Conservation (phyloP, 768 basidiomycete genomes). For the Russula lepida region DNA sequence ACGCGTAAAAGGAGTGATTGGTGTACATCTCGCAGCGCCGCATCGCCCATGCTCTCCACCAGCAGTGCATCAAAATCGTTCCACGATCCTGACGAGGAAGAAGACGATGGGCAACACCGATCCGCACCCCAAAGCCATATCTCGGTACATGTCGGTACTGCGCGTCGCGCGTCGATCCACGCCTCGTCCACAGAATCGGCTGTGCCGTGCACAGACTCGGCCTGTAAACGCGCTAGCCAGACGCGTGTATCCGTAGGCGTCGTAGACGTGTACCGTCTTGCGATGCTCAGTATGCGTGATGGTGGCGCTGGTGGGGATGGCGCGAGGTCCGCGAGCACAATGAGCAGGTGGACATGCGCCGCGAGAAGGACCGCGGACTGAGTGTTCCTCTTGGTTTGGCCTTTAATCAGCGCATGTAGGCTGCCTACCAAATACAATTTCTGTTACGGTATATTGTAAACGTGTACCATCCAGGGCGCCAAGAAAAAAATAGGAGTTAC, state of each 20-base stretch:
- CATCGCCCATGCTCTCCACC: conserved; percentile 17
- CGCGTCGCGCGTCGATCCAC: conserved; percentile 41
- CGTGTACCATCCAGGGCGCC: neutral
- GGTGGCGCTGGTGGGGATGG: conserved; percentile 21
- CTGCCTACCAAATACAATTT: conserved; percentile 46
- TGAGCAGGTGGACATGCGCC: conserved; percentile 32
- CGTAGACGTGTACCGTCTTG: conserved; percentile 39
- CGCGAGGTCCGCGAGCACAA: conserved; percentile 15
- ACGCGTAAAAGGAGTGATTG: conserved; percentile 41
- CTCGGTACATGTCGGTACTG: conserved; percentile 30
- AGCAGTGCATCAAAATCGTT: conserved; percentile 7
- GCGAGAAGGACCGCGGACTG: conserved; percentile 29
- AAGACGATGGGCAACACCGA: neutral
- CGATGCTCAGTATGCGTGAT: conserved; percentile 29
- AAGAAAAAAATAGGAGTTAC: neutral
- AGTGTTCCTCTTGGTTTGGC: conserved; percentile 33
- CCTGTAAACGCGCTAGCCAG: conserved; percentile 46
- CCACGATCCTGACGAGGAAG: neutral
- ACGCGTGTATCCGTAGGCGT: conserved; percentile 34
- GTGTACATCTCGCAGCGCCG: conserved; percentile 29
- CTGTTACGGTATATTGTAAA: conserved; percentile 30
- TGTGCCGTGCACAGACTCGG: conserved; percentile 30
- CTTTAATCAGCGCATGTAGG: conserved; percentile 30
- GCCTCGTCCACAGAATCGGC: conserved; percentile 26
- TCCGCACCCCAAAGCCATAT: conserved; percentile 53